Conservation (phyloP, 441 rosid species). For the Capsella rubella region DNA sequence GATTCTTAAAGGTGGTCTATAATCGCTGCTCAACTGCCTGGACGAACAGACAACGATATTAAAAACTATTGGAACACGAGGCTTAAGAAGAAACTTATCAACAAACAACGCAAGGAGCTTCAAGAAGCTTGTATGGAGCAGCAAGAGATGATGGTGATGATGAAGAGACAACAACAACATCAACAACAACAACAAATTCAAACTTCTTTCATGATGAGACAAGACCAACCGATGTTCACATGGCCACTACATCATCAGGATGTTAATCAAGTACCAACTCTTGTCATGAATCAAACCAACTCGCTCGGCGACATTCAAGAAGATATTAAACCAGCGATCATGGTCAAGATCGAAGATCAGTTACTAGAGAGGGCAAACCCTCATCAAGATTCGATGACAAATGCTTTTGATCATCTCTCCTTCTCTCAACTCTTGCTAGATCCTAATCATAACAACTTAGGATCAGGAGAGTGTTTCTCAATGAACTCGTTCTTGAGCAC, state of each 20-base stretch:
- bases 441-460: constrained; percentile 10
- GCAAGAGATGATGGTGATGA: constrained; percentile 44
- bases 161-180: constrained; percentile 25
- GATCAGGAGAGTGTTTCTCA: constrained; percentile 10
- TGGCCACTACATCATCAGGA: constrained; percentile 31
- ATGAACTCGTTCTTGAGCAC: constrained; percentile 12
- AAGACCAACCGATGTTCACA: constrained; percentile 39
- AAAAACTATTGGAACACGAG: constrained; percentile 74
- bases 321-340: constrained; percentile 5
- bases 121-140: constrained; percentile 51
- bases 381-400: constrained; percentile 6
- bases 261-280: constrained; percentile 22
- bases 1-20: constrained; percentile 60
- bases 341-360: constrained; percentile 31
- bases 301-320: constrained; percentile 7
- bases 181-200: constrained; percentile 21
- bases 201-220: constrained; percentile 26
- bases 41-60: constrained; percentile 66
- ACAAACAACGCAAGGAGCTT: constrained; percentile 60
- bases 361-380: constrained; percentile 8
- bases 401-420: constrained; percentile 20
- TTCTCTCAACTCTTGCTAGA: constrained; percentile 32
- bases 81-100: constrained; percentile 61
- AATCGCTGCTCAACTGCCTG: constrained; percentile 63
- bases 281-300: constrained; percentile 16